Base-by-base conservation (phyloP, 1,139 yeast genomes). In the Candida labiduridarum region DNA sequence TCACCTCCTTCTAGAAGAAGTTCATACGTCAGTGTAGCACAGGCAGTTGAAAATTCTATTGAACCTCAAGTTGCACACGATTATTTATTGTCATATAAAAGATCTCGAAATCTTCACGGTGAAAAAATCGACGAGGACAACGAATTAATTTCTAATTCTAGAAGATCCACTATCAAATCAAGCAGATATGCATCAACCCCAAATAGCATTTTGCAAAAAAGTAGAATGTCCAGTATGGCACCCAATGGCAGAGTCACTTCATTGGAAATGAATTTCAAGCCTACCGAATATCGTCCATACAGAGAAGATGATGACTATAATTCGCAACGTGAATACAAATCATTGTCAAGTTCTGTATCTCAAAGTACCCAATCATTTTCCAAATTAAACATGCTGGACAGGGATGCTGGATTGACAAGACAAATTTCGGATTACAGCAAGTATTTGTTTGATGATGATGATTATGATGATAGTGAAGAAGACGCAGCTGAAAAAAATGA, bases 181-280 rank as follows among this genome's bases (percentile, higher is more conserved):
- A 72, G 62, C 50, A 62, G 79, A 47, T 71, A 62, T 47, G 67
- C 77, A 7, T 72, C 78, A 16, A 71, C 69, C 8, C 79, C 80
- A 4, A 52, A 54, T 22, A 42, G 46, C 49, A 36, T 43, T 52
- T 33, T 27, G 50, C 35, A 45, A 44, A 44, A 46, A 19, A 14
- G 33, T 27, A n/a, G 16, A 34, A 29, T 19, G 35, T 29, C 18
- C 9, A 35, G 33, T 6, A 29, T 39, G 18, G 44, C 27, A 10
- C 14, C 14, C 2, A 39, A 39, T 22, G 31, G 43, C 12, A 58
- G 74, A 52, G 56, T 62, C 6, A 51, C 63, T 1, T 69, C 74
- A 1, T 59, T 68, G 36, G 69, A 61, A 44, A 55, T 63, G 25
- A 64, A 67, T 51, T 65, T 68, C 51, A 64, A 63, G 50, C 64